Evolutionary conservation across 2,329 filamentous ascomycete species (phyloP), one percentile per base, ranked within the genome.

Genomic region (Ascochyta viciae-villosae): DNA sequence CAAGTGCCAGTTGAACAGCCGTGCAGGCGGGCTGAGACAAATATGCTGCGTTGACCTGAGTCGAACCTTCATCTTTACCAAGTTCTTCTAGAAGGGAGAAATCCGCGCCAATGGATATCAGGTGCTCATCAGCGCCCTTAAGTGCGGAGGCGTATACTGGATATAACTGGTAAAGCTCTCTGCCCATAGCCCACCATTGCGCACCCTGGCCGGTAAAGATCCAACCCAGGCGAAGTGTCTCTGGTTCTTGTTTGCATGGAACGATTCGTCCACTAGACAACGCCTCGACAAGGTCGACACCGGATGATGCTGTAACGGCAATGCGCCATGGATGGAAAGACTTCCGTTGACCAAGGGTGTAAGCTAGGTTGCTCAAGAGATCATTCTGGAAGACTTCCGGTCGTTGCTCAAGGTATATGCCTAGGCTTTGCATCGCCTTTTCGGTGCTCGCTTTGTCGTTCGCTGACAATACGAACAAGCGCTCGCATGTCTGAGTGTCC

Each of bases 181-280:
- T 35, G 1, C 62, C 70, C 68, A 74, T 73, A 9, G 37, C 42
- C 1, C 33, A 27, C 57, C 65, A 73, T 27, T 74, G 71, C 0
- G 67, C 70, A 19, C 68, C 70, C 49, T 74, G 71, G 3, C 71
- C 71, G 1, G 68, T 72, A 40, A 71, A 73, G 7, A 72, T 58
- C 27, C 27, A 54, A 8, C 50, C 47, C n/a, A 57, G 16, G 22
- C 43, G 42, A 10, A 22, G 39, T 9, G 16, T 24, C 13, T 40
- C 35, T 6, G 16, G 6, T n/a, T 55, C 45, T 26, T 49, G 45
- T 35, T 49, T 55, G 42, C 35, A 19, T 39, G 44, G 33, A n/a
- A 31, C 7, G 6, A 39, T 27, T 24, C 26, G 54, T 2, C 42
- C 55, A 13, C 6, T 43, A 22, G 39, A 44, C 19, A 54, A 16